phyloP scores from a whole-genome alignment of 176 grass and related monocot species.

The Zizania latifolia region DNA sequence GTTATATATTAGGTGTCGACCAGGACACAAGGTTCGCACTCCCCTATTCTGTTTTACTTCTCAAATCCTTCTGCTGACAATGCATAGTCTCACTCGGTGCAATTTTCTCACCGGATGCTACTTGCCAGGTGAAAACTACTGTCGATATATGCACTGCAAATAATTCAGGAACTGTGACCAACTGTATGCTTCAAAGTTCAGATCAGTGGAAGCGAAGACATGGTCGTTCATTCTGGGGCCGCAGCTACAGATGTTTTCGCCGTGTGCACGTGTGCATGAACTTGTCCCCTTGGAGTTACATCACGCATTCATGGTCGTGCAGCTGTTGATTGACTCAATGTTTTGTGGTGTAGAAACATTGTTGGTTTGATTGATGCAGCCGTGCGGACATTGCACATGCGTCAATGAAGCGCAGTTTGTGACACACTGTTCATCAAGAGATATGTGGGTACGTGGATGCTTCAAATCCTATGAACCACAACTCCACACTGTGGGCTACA shows the following conservation, averaged over 20 bases:
- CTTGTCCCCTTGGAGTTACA: constrained; percentile 34
- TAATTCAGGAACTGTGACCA: constrained; percentile 17
- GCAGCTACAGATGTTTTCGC: constrained; percentile 34
- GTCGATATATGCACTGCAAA: neutral
- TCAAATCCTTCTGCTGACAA: neutral
- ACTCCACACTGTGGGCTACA: neutral
- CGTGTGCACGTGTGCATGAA: constrained; percentile 49
- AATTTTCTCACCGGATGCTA: neutral
- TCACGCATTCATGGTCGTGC: constrained; percentile 33
- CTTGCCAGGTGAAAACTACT: constrained; percentile 4
- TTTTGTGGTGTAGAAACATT: constrained; percentile 25
- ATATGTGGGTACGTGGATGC: neutral
- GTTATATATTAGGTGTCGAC: neutral
- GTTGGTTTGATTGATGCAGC: constrained; percentile 16
- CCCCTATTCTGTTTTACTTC: neutral
- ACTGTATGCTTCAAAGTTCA: constrained; percentile 30
- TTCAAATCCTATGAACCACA: neutral
- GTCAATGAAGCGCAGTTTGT: neutral
- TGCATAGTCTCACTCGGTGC: neutral
- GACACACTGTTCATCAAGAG: constrained; percentile 30
- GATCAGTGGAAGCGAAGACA: neutral
- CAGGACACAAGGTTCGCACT: neutral
- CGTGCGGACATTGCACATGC: constrained; percentile 42
- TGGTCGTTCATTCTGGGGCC: constrained; percentile 18
- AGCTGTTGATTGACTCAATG: constrained; percentile 30